phyloP scores from a whole-genome alignment of 1,284 basidiomycete genomes.

The Sutorius eximius region DNA sequence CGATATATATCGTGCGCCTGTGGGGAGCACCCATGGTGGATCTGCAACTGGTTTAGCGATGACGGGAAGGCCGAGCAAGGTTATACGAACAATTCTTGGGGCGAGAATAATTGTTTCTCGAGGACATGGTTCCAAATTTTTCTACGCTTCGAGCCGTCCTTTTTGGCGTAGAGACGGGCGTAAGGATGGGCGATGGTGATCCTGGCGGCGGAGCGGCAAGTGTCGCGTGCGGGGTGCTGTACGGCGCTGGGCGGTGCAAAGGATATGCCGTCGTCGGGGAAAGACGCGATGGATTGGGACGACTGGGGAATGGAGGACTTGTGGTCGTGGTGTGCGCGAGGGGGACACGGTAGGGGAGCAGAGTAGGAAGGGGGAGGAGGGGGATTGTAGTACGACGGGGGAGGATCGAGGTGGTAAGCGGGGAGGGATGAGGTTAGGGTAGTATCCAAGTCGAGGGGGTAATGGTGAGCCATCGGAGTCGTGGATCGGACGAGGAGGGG shows the following conservation, averaged over 20 bases:
- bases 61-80: not conserved
- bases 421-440: constrained; percentile 3
- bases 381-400: constrained; percentile 11
- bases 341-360: not conserved
- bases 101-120: constrained; percentile 66
- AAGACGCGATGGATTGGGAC: constrained; percentile 3
- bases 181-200: constrained; percentile 60
- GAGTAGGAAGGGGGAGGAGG: constrained; percentile 9
- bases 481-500: constrained; percentile 4
- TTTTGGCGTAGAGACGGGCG: constrained; percentile 60
- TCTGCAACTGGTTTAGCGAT: constrained; percentile 34
- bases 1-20: constrained; percentile 57
- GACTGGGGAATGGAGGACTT: constrained; percentile 4
- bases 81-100: constrained; percentile 59
- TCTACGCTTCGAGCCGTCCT: constrained; percentile 60
- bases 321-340: constrained; percentile 1
- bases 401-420: constrained; percentile 11
- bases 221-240: constrained; percentile 20
- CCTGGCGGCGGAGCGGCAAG: constrained; percentile 22
- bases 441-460: constrained; percentile 17
- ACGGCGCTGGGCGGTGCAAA: constrained; percentile 17
- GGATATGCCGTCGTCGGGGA: constrained; percentile 28
- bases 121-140: constrained; percentile 74
- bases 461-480: constrained; percentile 22
- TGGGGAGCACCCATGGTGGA: constrained; percentile 65